A percentile compares a stretch with the other conserved stretches of the same genome.
These are phyloP conservation scores for Aspergillus sp. DNA, from an alignment of 2,329 filamentous ascomycete genomes.

Conservation along the genomic window DNA sequence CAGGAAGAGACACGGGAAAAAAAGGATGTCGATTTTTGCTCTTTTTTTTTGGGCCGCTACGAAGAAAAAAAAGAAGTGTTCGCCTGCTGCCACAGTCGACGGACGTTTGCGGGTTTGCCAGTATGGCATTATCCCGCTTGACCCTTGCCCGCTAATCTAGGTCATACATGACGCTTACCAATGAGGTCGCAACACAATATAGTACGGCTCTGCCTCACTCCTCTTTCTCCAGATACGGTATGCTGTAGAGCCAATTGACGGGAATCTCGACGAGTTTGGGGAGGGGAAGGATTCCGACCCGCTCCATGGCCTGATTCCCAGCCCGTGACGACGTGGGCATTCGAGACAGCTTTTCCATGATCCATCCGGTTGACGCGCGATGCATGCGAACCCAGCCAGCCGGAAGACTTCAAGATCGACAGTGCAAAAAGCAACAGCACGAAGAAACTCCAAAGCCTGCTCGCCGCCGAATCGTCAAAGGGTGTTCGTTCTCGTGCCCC, in stretches of 20 bases:
- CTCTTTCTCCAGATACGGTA: conserved; percentile 22
- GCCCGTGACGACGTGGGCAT: conserved; percentile 15
- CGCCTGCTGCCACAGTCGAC: neutral
- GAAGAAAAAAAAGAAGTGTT: neutral
- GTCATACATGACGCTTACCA: conserved; percentile 21
- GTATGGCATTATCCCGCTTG: conserved; percentile 17
- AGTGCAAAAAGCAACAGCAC: conserved; percentile 14
- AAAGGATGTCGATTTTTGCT: neutral
- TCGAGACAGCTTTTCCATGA: conserved; percentile 11
- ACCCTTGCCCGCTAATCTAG: conserved; percentile 16
- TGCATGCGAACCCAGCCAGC: conserved; percentile 16
- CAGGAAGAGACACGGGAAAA: neutral
- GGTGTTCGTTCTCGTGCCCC: conserved; percentile 19
- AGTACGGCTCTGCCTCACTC: conserved; percentile 20
- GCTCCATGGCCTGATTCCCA: conserved; percentile 12
- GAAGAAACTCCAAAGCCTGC: conserved; percentile 18
- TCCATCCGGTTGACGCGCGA: conserved; percentile 15
- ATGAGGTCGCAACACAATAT: conserved; percentile 23
- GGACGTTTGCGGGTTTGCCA: neutral
- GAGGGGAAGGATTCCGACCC: conserved; percentile 18
- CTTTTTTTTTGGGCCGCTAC: neutral
- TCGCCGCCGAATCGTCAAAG: conserved; percentile 19
- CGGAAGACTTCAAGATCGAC: conserved; percentile 20
- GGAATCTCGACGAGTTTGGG: neutral
- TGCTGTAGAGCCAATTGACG: conserved; percentile 23